Percentiles rank a stretch among this genome's conserved stretches.
phyloP scores from a whole-genome alignment of 2,329 filamentous ascomycete species.

The Talaromyces funiculosus region DNA sequence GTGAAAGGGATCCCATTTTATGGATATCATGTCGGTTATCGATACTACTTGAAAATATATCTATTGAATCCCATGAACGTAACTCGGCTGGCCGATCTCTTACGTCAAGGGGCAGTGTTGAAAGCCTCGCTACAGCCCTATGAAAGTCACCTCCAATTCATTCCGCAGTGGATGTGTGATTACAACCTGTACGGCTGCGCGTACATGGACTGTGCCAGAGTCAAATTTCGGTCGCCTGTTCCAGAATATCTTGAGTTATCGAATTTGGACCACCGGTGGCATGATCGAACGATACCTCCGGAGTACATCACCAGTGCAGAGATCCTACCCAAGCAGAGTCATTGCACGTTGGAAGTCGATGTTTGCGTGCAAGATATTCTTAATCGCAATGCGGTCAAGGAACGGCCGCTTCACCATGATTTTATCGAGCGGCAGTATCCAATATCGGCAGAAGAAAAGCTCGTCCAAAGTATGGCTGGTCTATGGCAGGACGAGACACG shows the following conservation, averaged over 20 bases:
- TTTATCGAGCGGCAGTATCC: constrained; percentile 70
- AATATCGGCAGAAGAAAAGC: constrained; percentile 62
- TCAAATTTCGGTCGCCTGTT: constrained; percentile 68
- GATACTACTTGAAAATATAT: constrained; percentile 89
- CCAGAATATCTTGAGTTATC: constrained; percentile 63
- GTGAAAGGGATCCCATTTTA: constrained; percentile 95
- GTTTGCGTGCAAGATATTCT: constrained; percentile 81
- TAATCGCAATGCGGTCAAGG: constrained; percentile 69
- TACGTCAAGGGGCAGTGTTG: constrained; percentile 84
- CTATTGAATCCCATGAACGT: constrained; percentile 82
- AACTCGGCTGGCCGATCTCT: constrained; percentile 77
- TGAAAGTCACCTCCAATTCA: constrained; percentile 86
- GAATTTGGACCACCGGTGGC: constrained; percentile 65
- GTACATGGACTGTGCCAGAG: constrained; percentile 68
- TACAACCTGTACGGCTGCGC: constrained; percentile 95
- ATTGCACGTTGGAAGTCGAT: constrained; percentile 86
- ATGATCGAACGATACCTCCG: constrained; percentile 63
- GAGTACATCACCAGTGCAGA: constrained; percentile 57
- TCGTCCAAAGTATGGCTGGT: constrained; percentile 90
- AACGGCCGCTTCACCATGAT: constrained; percentile 77
- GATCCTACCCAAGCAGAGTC: constrained; percentile 68
- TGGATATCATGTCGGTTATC: constrained; percentile 89
- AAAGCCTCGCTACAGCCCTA: constrained; percentile 81
- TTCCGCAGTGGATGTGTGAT: constrained; percentile 96
- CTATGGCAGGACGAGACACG: constrained; percentile 87